Evolutionary conservation across 331 rosid species (phyloP).

Genomic region (Ulmus americana): DNA sequence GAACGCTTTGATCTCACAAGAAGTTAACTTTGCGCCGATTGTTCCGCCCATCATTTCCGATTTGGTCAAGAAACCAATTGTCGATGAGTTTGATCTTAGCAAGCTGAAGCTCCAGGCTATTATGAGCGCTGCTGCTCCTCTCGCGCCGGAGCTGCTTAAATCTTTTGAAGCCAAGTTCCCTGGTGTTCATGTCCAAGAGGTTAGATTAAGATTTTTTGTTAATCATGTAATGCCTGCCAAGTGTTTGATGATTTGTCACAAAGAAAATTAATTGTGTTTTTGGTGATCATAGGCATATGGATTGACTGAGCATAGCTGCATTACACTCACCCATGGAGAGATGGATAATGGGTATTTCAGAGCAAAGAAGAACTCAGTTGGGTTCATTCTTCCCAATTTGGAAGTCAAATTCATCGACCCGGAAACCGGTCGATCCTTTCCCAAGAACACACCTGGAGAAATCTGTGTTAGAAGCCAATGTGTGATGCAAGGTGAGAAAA

Average conservation of each 20-base stretch:
- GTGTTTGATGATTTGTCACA: background rate
- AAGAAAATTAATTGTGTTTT: background rate
- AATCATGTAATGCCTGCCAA: background rate
- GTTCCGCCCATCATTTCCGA: conserved; percentile 83
- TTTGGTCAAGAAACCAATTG: conserved; percentile 73
- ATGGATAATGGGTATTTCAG: conserved; percentile 19
- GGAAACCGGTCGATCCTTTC: conserved; percentile 62
- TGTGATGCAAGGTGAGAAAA: conserved; percentile 70
- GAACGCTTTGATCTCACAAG: conserved; percentile 62
- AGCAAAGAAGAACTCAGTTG: conserved; percentile 63
- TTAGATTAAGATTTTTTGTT: background rate
- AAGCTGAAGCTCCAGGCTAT: conserved; percentile 71
- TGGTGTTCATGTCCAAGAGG: conserved; percentile 71
- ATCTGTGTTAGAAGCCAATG: conserved; percentile 81
- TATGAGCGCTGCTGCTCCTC: conserved; percentile 90
- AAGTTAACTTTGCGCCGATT: conserved; percentile 77
- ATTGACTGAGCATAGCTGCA: conserved; percentile 84
- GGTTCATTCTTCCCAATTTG: conserved; percentile 76
- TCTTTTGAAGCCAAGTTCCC: conserved; percentile 78
- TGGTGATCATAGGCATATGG: conserved; percentile 65
- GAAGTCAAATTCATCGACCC: conserved; percentile 80
- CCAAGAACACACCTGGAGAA: conserved; percentile 74
- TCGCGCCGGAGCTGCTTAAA: conserved; percentile 69
- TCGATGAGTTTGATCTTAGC: conserved; percentile 69
- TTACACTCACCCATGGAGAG: conserved; percentile 63